Evolutionary conservation across 768 basidiomycete genomes (phyloP), one percentile per base, ranked within the genome.

Genomic region (Tephrocybe sp.): DNA sequence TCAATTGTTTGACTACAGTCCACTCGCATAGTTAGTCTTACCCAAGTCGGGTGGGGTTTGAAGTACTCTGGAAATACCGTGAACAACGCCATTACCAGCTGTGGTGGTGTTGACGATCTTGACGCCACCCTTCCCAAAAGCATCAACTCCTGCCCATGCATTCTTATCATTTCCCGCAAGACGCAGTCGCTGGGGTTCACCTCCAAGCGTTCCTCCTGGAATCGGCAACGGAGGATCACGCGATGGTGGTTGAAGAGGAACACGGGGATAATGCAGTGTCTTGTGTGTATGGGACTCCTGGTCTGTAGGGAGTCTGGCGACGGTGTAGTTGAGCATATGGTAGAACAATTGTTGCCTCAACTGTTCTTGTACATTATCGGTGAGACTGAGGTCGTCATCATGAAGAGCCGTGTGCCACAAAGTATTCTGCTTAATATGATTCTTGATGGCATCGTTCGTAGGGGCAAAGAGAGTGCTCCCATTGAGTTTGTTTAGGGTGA

Each of bases 271-370:
- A 60, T 84, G 84, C 4, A 92, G 71, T 2, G 91, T 92, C 53
- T 76, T 54, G 55, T 79, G 74, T 9, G 73, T 70, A 34, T 69
- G 63, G 9, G 71, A 63, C 18, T 69, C 57, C 9, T 71, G 61
- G 24, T 77, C 66, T 2, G 69, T 58, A 4, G 74, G 67, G 23
- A 81, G 73, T 13, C 65, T 58, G 16, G 75, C 58, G 24, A 97
- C 63, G 5, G 88, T 81, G 64, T 83, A 83, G 66, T 98, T 97
- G 57, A 98, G 75, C 38, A 97, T 69, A 66, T 98, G 97, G 64
- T 98, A 98, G 61, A 97, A 85, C 45, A 99, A 77, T 60, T 94
- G 87, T 60, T 97, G 94, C 45, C 95, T 79, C 38, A 98, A 79
- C 50, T 80, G 72, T 59, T 89, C 84, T 49, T 91, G 80, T 24